These are phyloP conservation scores for Phyllosticta paracitricarpa DNA, from an alignment of 2,329 filamentous ascomycete genomes.

Conservation along the genomic window DNA sequence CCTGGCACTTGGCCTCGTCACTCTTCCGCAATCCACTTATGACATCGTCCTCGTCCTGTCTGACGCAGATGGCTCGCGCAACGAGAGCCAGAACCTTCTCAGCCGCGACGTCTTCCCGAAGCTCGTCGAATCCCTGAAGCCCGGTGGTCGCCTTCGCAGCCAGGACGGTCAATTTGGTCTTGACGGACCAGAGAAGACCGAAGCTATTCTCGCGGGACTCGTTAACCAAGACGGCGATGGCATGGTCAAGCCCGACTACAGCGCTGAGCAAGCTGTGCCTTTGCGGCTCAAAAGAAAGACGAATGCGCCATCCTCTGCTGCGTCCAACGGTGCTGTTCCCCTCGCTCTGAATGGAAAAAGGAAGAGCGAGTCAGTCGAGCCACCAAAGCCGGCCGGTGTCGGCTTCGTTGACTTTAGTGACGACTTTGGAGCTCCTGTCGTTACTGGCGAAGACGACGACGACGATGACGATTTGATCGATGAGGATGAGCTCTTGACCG, in stretches of 20 bases:
- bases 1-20: constrained; percentile 68
- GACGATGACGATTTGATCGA: constrained; percentile 78
- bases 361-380: constrained; percentile 26
- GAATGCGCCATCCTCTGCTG: constrained; percentile 23
- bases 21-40: constrained; percentile 68
- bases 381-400: constrained; percentile 45
- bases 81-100: constrained; percentile 56
- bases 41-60: constrained; percentile 76
- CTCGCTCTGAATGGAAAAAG: constrained; percentile 32
- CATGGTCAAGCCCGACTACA: constrained; percentile 63
- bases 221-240: constrained; percentile 48
- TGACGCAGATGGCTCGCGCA: constrained; percentile 58
- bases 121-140: constrained; percentile 60
- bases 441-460: constrained; percentile 38
- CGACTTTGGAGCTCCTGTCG: constrained; percentile 47
- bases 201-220: constrained; percentile 76
- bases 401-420: constrained; percentile 60
- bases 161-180: constrained; percentile 55
- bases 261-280: constrained; percentile 47
- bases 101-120: constrained; percentile 56
- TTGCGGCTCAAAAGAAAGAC: constrained; percentile 56
- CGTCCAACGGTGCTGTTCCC: constrained; percentile 21
- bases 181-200: constrained; percentile 48
- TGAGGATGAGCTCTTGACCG: constrained; percentile 76
- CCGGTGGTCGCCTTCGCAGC: constrained; percentile 56